Evolutionary conservation across 129 eudicot species (phyloP).

Genomic region (Artemisia tridentata): DNA sequence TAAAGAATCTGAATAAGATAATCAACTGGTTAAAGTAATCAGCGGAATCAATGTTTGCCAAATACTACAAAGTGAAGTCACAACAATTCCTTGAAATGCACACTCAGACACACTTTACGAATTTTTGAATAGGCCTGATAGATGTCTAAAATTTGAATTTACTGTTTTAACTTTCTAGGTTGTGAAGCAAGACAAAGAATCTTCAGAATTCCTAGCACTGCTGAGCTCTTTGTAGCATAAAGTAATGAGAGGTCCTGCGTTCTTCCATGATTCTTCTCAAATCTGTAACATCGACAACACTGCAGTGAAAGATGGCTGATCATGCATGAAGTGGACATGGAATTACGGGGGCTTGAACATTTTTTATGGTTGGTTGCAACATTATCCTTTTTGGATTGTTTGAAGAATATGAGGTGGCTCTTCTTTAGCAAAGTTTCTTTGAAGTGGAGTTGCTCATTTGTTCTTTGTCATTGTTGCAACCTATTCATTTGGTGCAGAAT

Average conservation of each 20-base stretch:
- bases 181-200: slow-evolving; percentile 55
- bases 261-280: background rate
- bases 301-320: slow-evolving; percentile 20
- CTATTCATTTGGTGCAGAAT: slow-evolving; percentile 5
- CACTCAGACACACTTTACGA: background rate
- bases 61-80: background rate
- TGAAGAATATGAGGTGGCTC: background rate
- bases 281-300: background rate
- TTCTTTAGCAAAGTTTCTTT: background rate
- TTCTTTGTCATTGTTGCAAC: background rate
- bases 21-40: background rate
- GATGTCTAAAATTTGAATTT: background rate
- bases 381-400: slow-evolving; percentile 2
- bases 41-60: background rate
- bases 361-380: slow-evolving; percentile 11
- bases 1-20: no score
- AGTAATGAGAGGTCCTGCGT: slow-evolving; percentile 13
- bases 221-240: slow-evolving; percentile 39
- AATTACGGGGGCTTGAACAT: background rate
- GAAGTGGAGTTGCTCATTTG: slow-evolving; percentile 9
- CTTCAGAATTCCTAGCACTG: slow-evolving; percentile 45
- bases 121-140: background rate
- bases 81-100: background rate
- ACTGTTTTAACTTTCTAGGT: slow-evolving; percentile 31
- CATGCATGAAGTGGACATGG: slow-evolving; percentile 16